phyloP scores from a whole-genome alignment of 441 rosid genomes.

The Aquilaria agallochum region DNA sequence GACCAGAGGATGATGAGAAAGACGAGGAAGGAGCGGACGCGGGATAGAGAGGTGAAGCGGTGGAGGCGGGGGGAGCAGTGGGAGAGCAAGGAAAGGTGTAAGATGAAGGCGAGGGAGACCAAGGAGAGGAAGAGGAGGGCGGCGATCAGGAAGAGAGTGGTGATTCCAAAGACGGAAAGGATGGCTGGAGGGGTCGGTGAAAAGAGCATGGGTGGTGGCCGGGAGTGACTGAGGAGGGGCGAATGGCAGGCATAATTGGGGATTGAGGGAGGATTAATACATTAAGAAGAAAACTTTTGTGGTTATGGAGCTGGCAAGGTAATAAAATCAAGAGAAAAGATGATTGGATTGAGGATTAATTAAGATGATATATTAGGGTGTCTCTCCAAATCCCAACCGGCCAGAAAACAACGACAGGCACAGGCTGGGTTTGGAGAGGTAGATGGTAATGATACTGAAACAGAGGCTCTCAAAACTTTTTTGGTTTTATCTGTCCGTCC shows the following conservation, averaged over 20 bases:
- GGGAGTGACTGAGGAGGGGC: too few relatives aligned
- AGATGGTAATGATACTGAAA: too few relatives aligned
- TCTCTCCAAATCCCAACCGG: too few relatives aligned
- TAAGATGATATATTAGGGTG: too few relatives aligned
- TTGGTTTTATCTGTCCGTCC: too few relatives aligned
- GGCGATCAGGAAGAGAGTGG: conserved; percentile 25
- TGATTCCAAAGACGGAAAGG: conserved; percentile 27
- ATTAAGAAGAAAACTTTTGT: too few relatives aligned
- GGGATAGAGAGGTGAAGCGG: conserved; percentile 54
- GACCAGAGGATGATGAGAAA: conserved; percentile 39
- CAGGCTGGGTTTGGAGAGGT: too few relatives aligned
- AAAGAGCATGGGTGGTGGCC: conserved; percentile 14
- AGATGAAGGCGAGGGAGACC: conserved; percentile 33
- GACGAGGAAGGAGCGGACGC: conserved; percentile 46
- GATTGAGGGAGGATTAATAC: conserved; percentile 5
- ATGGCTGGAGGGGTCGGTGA: conserved; percentile 15
- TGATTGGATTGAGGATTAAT: too few relatives aligned
- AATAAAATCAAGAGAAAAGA: too few relatives aligned
- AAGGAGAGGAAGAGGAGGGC: conserved; percentile 34
- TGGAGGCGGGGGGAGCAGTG: conserved; percentile 28
- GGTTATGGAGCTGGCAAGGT: too few relatives aligned
- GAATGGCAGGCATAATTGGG: conserved; percentile 15
- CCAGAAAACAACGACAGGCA: too few relatives aligned
- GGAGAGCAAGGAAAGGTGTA: conserved; percentile 37
- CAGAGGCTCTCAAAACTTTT: too few relatives aligned